Conservation (phyloP, 2,329 filamentous ascomycete species). For the Diaporthe ampelina region DNA sequence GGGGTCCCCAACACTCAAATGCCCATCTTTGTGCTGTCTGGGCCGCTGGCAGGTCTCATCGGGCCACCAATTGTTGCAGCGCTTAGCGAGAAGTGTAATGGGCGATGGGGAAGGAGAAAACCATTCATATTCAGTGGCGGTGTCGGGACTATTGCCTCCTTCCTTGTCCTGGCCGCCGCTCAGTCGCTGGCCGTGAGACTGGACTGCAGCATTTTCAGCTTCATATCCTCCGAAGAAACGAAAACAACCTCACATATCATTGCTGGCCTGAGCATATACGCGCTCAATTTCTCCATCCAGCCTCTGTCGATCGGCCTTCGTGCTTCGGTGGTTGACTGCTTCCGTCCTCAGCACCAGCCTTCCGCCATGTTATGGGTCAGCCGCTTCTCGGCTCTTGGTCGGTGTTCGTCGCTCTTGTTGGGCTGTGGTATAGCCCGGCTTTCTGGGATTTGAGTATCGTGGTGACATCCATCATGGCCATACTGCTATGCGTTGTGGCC, state of each 20-base stretch:
- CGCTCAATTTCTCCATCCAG: conserved; percentile 21
- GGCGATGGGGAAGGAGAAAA: conserved; percentile 4
- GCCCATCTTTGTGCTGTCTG: conserved; percentile 19
- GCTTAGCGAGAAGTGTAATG: background rate
- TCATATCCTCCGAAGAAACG: background rate
- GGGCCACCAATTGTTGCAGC: conserved; percentile 20
- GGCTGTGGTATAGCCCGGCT: conserved; percentile 5
- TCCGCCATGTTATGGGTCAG: conserved; percentile 26
- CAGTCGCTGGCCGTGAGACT: conserved; percentile 2
- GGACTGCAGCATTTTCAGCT: conserved; percentile 9
- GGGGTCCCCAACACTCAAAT: too few species aligned
- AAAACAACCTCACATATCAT: background rate
- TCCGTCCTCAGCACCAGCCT: conserved; percentile 2
- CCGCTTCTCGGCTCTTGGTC: conserved; percentile 15
- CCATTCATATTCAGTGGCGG: conserved; percentile 12
- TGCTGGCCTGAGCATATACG: conserved; percentile 17
- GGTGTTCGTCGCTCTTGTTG: conserved; percentile 10
- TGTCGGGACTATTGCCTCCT: conserved; percentile 7
- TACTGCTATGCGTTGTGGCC: conserved; percentile 14
- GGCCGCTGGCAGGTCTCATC: conserved; percentile 13
- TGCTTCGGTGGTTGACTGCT: conserved; percentile 23
- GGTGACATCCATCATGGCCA: background rate
- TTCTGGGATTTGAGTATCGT: conserved; percentile 21
- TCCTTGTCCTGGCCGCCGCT: conserved; percentile 2
- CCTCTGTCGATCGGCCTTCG: conserved; percentile 10